Evolutionary conservation across 192 early-diverging fungal genomes (phyloP), one percentile per base, ranked within the genome.

Genomic region (Kappamyces sp.): DNA sequence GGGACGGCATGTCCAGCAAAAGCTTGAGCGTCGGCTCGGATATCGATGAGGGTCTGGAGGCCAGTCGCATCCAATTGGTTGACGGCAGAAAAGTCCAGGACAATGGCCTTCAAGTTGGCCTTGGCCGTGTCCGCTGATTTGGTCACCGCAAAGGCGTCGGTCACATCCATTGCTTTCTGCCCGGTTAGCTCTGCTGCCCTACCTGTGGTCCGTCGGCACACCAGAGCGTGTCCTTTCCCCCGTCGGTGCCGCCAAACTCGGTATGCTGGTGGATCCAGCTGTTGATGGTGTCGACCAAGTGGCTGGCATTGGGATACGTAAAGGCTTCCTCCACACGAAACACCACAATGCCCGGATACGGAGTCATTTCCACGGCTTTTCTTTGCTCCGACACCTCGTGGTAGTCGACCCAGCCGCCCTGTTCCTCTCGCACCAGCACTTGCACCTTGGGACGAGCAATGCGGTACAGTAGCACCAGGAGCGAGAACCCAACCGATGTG

Each of bases 81-180:
- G 15, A 93, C 90, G 23, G 79, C 83, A 0, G 83, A 74, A 49
- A 96, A 84, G 63, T 96, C 93, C 49, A 96, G 76, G 38, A 96
- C 73, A 23, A 92, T 65, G 1, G 90, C 84, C 13, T 77, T 71
- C 15, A 93, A 71, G 2, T 67, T 58, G 8, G 65, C 32, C 43
- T n/a, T 43, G 15, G 32, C 9, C 8, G 13, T 57, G 48, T 31
- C 36, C 12, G 23, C n/a, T 84, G 82, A 62, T 65, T 43, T 3
- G 61, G 52, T 23, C 23, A 23, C 23, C 23, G 23, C 23, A 23
- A 23, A 23, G 23, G 23, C 23, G 23, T 23, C 23, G 23, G 23
- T 23, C 23, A 23, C 23, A 23, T 23, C 23, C 23, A 23, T 23
- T 23, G 23, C 23, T 23, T 23, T 23, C 23, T 23, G 23, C 23